These are phyloP conservation scores for Fagopyrum homotropicum DNA, from an alignment of 148 eudicot genomes.

Conservation along the genomic window DNA sequence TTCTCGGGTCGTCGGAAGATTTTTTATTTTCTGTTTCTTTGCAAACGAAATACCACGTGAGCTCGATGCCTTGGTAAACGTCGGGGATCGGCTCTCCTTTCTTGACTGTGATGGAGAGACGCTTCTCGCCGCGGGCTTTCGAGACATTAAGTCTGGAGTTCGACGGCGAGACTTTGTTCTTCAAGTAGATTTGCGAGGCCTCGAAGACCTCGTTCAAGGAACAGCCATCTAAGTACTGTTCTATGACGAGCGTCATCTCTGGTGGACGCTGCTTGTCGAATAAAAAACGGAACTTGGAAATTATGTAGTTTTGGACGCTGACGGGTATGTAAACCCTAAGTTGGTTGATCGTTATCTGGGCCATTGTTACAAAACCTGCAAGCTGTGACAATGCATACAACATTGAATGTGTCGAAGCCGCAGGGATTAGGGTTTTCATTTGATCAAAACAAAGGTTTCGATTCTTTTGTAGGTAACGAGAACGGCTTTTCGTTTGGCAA, in stretches of 20 bases:
- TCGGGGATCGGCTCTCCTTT: conserved; percentile 15
- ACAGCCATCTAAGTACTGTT: no score
- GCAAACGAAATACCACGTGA: background rate
- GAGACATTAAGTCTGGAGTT: conserved; percentile 8
- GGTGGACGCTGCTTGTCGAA: background rate
- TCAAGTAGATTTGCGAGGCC: conserved; percentile 13
- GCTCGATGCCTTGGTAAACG: conserved; percentile 9
- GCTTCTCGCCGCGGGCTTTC: background rate
- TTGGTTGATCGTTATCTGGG: background rate
- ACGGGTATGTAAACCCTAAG: background rate
- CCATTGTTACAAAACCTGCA: background rate
- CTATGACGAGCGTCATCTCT: background rate
- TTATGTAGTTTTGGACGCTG: background rate
- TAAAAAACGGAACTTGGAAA: background rate
- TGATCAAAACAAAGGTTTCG: no score
- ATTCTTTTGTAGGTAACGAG: no score
- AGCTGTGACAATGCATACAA: no score
- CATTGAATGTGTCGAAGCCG: no score
- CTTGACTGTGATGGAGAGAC: conserved; percentile 5
- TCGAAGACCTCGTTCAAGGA: background rate
- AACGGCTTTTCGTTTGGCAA: no score
- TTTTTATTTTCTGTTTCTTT: background rate
- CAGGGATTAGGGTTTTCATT: no score
- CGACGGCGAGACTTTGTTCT: conserved; percentile 10
- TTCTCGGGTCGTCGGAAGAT: no score